Evolutionary conservation across 495 filamentous ascomycete genomes (phyloP), one percentile per base, ranked within the genome.

Genomic region (Pyronema domesticum): DNA sequence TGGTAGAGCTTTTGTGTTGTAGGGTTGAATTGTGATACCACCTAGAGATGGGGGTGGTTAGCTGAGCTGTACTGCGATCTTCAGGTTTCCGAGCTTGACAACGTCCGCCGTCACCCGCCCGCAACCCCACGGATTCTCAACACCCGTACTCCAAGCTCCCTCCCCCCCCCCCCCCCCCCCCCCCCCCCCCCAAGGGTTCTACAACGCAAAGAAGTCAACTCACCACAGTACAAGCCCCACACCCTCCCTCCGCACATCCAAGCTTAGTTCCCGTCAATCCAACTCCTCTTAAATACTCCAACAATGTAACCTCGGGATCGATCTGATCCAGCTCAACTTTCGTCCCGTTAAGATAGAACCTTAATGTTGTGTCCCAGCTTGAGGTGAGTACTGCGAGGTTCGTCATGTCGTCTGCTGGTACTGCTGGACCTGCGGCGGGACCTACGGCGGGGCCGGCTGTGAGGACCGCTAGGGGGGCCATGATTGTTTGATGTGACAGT

Each of bases 261-360:
- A 81, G 71, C 58, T 81, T 81, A 35, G 78, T 78, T 23, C 81
- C 75, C 42, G 89, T 96, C 46, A 95, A 71, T 0, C 89, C 89
- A 57, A 95, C 84, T 7, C 86, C 87, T 44, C 89, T 74, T 36
- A 96, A 73, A 61, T 95, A 96, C 68, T 95, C 88, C 2, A 96
- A 74, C 11, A 96, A 73, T 0, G 89, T 96, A n/a, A 91, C 71
- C 60, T 95, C 89, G 0, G 89, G 89, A 63, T 95, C 85, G 55
- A 85, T 71, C 45, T 66, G 60, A 57, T 94, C 86, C 7, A 96
- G 72, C 1, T 78, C 74, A 44, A 95, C 83, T 55, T 82, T 85
- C n/a, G 91, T 91, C 53, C 89, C 89, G 66, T 98, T 98, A 34
- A 98, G 80, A 68, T 88, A 95, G 71, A 98, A 95, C 1, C 79